These are phyloP conservation scores for Fraxinus xanthoxyloides DNA, from an alignment of 305 asterid genomes.

Conservation along the genomic window DNA sequence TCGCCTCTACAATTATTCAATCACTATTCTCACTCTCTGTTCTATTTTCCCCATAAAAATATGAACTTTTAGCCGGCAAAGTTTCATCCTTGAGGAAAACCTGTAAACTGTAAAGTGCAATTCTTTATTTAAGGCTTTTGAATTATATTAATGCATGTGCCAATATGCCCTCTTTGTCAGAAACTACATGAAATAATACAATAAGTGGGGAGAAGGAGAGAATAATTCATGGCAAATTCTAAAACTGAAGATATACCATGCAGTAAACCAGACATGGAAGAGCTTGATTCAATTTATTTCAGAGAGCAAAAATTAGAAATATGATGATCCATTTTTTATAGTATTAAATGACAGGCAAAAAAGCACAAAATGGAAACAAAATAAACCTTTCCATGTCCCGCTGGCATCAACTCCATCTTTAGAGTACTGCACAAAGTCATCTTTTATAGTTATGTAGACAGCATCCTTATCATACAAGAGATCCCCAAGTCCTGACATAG, in stretches of 20 bases:
- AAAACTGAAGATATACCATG: not conserved
- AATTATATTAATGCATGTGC: not conserved
- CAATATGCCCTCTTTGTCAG: not conserved
- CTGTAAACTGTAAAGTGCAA: too few species aligned
- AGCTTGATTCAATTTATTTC: conserved; percentile 3
- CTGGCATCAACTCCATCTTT: conserved; percentile 46
- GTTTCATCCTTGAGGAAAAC: not conserved
- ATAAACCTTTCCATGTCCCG: conserved; percentile 48
- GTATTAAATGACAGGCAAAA: not conserved
- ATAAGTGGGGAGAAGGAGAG: not conserved
- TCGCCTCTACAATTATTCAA: not conserved
- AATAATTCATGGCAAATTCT: not conserved
- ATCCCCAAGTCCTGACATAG: conserved; percentile 97
- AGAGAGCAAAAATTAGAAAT: not conserved
- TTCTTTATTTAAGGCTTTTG: too few species aligned
- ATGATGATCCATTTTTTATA: conserved; percentile 1
- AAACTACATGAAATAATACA: not conserved
- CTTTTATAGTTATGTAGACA: conserved; percentile 88
- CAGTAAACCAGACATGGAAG: not conserved
- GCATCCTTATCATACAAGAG: conserved; percentile 97
- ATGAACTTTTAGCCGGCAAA: not conserved
- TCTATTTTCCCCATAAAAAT: not conserved
- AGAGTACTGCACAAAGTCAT: conserved; percentile 88
- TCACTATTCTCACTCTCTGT: not conserved
- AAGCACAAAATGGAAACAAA: conserved; percentile 9